phyloP scores from a whole-genome alignment of 306 rosid species.

The Dryas drummondii region DNA sequence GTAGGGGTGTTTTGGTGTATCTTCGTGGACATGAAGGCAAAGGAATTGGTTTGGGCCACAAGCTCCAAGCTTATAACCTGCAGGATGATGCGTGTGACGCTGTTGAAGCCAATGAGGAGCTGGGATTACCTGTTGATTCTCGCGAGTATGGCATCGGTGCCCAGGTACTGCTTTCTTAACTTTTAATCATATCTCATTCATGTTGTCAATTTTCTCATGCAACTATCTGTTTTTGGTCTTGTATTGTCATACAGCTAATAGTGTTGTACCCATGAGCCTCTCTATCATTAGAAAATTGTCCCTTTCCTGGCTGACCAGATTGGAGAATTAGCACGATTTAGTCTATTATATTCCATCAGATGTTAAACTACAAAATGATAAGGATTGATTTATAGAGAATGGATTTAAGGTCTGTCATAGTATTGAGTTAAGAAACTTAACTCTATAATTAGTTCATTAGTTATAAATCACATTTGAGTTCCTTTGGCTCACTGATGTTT shows the following conservation, averaged over 20 bases:
- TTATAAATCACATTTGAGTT: not conserved
- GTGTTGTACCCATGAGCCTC: not conserved
- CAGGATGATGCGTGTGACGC: conserved; percentile 86
- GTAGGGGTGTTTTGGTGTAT: conserved; percentile 84
- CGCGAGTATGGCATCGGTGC: conserved; percentile 98
- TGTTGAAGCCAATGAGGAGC: conserved; percentile 91
- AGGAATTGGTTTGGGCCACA: conserved; percentile 98
- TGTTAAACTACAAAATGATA: not conserved
- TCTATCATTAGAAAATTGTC: not conserved
- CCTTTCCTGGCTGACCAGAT: not conserved
- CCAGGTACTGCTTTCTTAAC: conserved; percentile 54
- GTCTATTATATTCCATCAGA: not conserved
- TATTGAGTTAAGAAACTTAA: not conserved
- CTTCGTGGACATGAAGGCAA: conserved; percentile 96
- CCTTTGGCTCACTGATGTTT: not conserved
- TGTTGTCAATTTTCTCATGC: not conserved
- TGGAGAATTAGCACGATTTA: not conserved
- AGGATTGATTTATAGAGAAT: not conserved
- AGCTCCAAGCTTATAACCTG: conserved; percentile 86
- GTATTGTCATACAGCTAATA: not conserved
- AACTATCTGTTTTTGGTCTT: not conserved
- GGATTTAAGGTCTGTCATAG: not conserved
- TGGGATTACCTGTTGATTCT: conserved; percentile 93
- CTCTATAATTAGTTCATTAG: not conserved
- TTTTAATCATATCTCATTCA: not conserved